Conservation (phyloP, 495 filamentous ascomycete species). For the Aspergillus affinis region DNA sequence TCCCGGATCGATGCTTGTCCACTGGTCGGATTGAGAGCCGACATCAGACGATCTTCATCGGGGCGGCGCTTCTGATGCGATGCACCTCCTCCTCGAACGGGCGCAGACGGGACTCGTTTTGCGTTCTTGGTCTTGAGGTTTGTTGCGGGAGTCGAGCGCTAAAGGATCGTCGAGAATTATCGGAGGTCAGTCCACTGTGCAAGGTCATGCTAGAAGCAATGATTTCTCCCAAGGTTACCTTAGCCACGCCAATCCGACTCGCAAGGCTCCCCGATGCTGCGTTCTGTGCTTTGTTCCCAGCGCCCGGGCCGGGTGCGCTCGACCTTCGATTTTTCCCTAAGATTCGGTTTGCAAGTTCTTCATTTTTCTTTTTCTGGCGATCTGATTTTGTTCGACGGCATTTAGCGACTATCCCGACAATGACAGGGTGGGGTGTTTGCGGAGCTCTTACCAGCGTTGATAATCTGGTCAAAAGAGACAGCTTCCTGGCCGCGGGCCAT, state of each 20-base stretch:
- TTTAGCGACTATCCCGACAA: not conserved
- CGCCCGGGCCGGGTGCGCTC: constrained; percentile 53
- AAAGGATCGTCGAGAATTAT: constrained; percentile 7
- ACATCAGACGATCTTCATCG: constrained; percentile 38
- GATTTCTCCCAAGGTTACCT: constrained; percentile 47
- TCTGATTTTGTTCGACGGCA: constrained; percentile 35
- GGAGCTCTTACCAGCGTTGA: constrained; percentile 53
- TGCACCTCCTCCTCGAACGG: constrained; percentile 24
- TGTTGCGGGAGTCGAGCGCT: constrained; percentile 44
- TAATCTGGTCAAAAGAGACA: constrained; percentile 64
- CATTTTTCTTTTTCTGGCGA: constrained; percentile 67
- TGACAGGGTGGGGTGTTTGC: constrained; percentile 1
- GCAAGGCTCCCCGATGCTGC: constrained; percentile 60
- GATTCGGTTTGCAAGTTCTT: constrained; percentile 69
- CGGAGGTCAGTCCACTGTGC: not conserved
- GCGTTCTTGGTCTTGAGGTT: constrained; percentile 35
- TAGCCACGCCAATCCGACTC: constrained; percentile 71
- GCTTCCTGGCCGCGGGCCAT: constrained; percentile 54
- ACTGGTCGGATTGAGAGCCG: constrained; percentile 32
- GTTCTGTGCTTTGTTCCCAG: constrained; percentile 42
- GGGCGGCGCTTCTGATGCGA: constrained; percentile 34
- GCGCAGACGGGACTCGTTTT: constrained; percentile 21
- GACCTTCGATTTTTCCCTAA: constrained; percentile 63
- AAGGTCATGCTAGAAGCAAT: constrained; percentile 4
- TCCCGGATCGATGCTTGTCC: constrained; percentile 29